These are phyloP conservation scores for Phallus indusiatus DNA, from an alignment of 768 basidiomycete species.

Conservation along the genomic window DNA sequence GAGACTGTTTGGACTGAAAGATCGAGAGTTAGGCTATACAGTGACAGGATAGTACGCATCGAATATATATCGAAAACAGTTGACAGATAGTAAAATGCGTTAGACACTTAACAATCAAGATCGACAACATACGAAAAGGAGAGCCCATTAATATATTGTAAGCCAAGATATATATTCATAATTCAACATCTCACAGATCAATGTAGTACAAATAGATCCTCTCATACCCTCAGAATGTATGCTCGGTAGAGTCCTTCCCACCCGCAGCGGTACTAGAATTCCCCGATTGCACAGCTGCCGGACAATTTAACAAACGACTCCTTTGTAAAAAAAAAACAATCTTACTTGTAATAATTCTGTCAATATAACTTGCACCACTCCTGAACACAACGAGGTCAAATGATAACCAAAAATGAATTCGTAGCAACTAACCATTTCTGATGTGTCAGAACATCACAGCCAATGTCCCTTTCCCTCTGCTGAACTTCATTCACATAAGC, in stretches of 20 bases:
- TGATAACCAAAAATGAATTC: not conserved
- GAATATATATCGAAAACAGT: too few relatives aligned
- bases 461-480: constrained; percentile 78
- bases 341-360: constrained; percentile 63
- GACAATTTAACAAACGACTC: not conserved
- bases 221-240: constrained; percentile 48
- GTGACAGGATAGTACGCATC: too few relatives aligned
- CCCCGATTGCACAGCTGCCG: constrained; percentile 61
- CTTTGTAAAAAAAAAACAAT: not conserved
- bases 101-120: too few relatives aligned
- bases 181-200: too few relatives aligned
- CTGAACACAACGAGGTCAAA: constrained; percentile 24
- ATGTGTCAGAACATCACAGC: constrained; percentile 85
- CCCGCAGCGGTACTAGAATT: constrained; percentile 79
- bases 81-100: too few relatives aligned
- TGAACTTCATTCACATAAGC: constrained; percentile 88
- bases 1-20: too few relatives aligned
- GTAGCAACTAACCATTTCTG: constrained; percentile 66
- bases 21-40: too few relatives aligned
- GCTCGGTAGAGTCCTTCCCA: constrained; percentile 86
- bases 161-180: too few relatives aligned
- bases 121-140: too few relatives aligned
- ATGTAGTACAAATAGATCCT: too few relatives aligned
- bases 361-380: constrained; percentile 89
- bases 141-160: too few relatives aligned